Base-by-base conservation (phyloP, 164 flowering plant species). In the Dillenia suffruticosa region DNA sequence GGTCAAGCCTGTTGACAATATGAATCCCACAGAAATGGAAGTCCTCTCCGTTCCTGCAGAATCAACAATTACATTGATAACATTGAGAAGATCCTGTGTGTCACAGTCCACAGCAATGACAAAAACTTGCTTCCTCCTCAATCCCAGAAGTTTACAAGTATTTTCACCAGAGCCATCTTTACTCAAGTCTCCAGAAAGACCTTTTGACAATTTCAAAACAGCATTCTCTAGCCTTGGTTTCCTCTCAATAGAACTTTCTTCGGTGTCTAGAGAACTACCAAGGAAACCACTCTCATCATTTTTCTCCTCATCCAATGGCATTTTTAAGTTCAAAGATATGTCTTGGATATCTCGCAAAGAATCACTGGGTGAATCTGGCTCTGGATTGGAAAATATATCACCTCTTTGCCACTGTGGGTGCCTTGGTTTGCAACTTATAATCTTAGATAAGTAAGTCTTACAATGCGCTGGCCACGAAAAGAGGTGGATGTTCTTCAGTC, bases 391-490 rank as follows among this genome's bases (percentile, higher is more conserved):
- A 59, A 51, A 59, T 8, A 44, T 78, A 67, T 81, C 85, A 66
- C 19, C 65, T 71, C 76, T 79, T 68, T 74, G 81, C 97, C 97
- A 93, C 59, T 87, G 89, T 24, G 98, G 97, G 61, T 93, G 91
- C 74, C 98, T 82, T 67, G 85, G 87, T 65, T 81, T 84, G 80
- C 92, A 93, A 74, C 80, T 75, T 44, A 87, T 85, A 64, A 93
- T 81, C 14, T 88, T 79, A 57, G 98, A 75, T 56, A 93, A 67
- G 65, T 93, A 93, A 17, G 87, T 82, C 76, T 82, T 88, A 71
- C 98, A 93, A 69, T 93, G 98, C 79, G 87, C 98, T n/a, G 97
- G 96, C 98, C 98, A 93, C 58, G 97, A 93, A 61, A 83, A 93
- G 40, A 90, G 86, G 75, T 93, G 98, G 70, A 93, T 89, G 51